Base-by-base conservation (phyloP, 352 stramenopile genomes). In the Globisporangium irregulare region DNA sequence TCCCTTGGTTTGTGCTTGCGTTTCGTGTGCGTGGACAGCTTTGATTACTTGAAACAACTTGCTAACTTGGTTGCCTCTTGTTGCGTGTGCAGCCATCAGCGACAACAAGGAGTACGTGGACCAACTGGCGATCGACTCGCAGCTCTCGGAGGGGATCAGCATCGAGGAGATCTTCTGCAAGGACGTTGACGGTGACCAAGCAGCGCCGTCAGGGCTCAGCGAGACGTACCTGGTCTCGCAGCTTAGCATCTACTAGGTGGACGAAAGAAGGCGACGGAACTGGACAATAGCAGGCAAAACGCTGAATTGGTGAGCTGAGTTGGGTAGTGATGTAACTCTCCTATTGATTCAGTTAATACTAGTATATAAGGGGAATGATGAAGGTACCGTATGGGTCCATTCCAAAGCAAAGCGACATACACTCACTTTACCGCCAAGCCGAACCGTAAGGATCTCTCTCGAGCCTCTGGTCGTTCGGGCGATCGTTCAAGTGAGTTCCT, bases 41-140 rank as follows among this genome's bases (percentile, higher is more conserved):
- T 32, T 3, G 27, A 32, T 3, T 24, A 27, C 12, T 43, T 18
- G 3, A 43, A 43, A 41, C 4, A 29, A 50, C 4, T 22, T 57
- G 20, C 12, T 64, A 38, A 27, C 25, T 22, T 64, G 8, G 25
- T 12, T 62, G 6, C 20, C 43, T 24, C 2, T 36, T 27, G 8
- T 48, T 71, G 2, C 38, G 38, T 29, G 12, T 51, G 50, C 63
- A 93, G 80, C 86, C 41, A 90, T 92, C 63, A 87, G 73, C 25
- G 82, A 94, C 77, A 94, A 94, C 74, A 92, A 91, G 58, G 80
- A 91, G 59, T 92, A 92, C 72, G 77, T 92, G 27, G 81, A 87
- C 8, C 78, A 89, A 38, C 77, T 94, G 27, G 86, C 82, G 41
- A 91, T 91, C 56, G 82, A 94, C 69, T 92, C 86, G 60, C 79